These are phyloP conservation scores for Pseudocercospora pini-densiflorae DNA, from an alignment of 2,329 filamentous ascomycete species.

Conservation along the genomic window DNA sequence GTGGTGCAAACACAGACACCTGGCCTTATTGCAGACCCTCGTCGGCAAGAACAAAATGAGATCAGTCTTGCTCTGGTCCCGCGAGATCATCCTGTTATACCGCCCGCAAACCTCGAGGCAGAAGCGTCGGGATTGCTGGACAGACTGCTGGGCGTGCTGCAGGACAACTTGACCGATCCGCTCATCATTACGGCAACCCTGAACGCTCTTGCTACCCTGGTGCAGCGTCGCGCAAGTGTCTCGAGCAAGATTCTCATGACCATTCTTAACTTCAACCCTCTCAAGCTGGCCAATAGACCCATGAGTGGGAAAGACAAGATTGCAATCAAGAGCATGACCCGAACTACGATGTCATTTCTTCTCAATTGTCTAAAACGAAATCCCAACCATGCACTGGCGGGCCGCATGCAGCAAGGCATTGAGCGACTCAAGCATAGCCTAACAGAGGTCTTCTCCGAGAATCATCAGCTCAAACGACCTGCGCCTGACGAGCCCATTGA, in stretches of 20 bases:
- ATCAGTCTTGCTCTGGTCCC: constrained; percentile 87
- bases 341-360: constrained; percentile 83
- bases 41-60: constrained; percentile 80
- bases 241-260: constrained; percentile 84
- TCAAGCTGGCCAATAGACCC: constrained; percentile 67
- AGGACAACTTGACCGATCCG: constrained; percentile 83
- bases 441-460: constrained; percentile 78
- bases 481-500: constrained; percentile 72
- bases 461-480: constrained; percentile 70
- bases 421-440: constrained; percentile 80
- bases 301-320: constrained; percentile 71
- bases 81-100: constrained; percentile 78
- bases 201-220: constrained; percentile 82
- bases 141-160: constrained; percentile 80
- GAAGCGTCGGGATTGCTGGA: constrained; percentile 91
- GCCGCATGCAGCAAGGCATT: constrained; percentile 83
- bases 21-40: constrained; percentile 78
- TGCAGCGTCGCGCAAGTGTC: constrained; percentile 79
- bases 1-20: constrained; percentile 91
- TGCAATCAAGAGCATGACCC: constrained; percentile 90
- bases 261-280: constrained; percentile 87
- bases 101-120: constrained; percentile 82
- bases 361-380: constrained; percentile 84
- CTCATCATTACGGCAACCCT: constrained; percentile 88
- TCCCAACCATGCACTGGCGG: constrained; percentile 73